A percentile compares a stretch with the other conserved stretches of the same genome.
phyloP scores from a whole-genome alignment of 768 basidiomycete species.

The Grammothele lineata region DNA sequence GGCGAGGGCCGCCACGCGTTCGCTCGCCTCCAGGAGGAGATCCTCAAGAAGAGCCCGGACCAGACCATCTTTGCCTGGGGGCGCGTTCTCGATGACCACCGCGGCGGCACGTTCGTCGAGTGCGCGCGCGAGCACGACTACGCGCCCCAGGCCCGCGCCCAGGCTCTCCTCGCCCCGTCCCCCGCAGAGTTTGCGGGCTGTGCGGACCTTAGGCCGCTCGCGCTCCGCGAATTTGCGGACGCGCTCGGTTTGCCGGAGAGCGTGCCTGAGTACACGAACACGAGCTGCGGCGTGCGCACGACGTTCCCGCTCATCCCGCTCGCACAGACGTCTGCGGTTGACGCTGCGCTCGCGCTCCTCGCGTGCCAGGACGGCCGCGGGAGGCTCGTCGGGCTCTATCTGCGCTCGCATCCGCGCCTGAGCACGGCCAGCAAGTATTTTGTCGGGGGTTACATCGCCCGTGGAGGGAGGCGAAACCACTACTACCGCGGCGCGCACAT shows the following conservation, averaged over 20 bases:
- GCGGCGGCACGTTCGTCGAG: background rate
- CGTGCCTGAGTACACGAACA: slow-evolving; percentile 6
- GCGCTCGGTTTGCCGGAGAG: background rate
- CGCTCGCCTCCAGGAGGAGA: no score
- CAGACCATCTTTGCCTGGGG: no score
- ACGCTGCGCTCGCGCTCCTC: slow-evolving; percentile 4
- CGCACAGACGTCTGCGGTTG: background rate
- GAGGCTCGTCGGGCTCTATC: slow-evolving; percentile 6
- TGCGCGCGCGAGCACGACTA: slow-evolving; percentile 7
- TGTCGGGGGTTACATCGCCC: slow-evolving; percentile 11
- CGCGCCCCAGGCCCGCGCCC: background rate
- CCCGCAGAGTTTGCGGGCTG: slow-evolving; percentile 3
- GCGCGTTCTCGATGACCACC: background rate
- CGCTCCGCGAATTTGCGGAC: background rate
- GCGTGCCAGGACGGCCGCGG: slow-evolving; percentile 4
- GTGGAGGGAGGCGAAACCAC: slow-evolving; percentile 1
- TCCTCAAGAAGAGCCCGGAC: no score
- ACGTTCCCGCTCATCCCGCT: slow-evolving; percentile 4
- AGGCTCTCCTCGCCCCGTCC: slow-evolving; percentile 10
- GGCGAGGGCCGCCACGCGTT: no score
- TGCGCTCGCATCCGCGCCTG: background rate
- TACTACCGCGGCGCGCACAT: slow-evolving; percentile 8
- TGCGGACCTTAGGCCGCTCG: slow-evolving; percentile 4
- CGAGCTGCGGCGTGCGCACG: slow-evolving; percentile 4
- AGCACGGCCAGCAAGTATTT: background rate